Base-by-base conservation (phyloP, 805 yeast genomes). In the Sugiyamaella boreocaroliniensis region DNA sequence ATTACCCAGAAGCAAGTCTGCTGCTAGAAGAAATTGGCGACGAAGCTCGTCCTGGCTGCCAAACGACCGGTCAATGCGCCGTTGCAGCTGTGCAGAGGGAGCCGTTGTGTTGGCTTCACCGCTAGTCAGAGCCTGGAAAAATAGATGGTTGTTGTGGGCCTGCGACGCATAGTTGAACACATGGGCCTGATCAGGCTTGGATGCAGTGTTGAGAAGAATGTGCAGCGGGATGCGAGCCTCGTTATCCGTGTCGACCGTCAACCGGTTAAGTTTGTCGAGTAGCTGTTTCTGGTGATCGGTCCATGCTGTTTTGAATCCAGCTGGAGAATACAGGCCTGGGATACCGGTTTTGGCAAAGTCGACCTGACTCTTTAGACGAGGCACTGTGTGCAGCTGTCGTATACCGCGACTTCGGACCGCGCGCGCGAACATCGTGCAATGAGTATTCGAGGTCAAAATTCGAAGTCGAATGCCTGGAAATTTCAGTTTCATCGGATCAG, bases 161-260 rank as follows among this genome's bases (percentile, higher is more conserved):
- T 86, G 95, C 4, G 96, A 86, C 2, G 98, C 97, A 64, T 77
- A 80, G 70, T 90, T 93, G 76, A 84, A 90, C n/a, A 80, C 69
- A 51, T 80, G 79, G 34, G 89, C 83, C 61, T 80, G 79, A 29
- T 81, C 79, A 29, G 86, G 74, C 57, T 81, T 79, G 61, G 79
- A 78, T 2, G 89, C 85, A 0, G 93, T 81, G 58, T 82, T 77
- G 54, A 69, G 60, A 54, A 71, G 66, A 51, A 88, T 80, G 56
- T 86, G 86, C 66, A 84, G 80, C 2, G 96, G 92, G 16, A 77
- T 71, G 65, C 86, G 80, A 7, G 85, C 77, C 68, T 89, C 97
- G 66, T 82, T 77, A 51, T 81, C 84, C 1, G 96, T 86, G 14
- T 95, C 97, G 47, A 77, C 78, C 1, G 95, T 86, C 48, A 79